phyloP scores from a whole-genome alignment of 257 asterid species.

The Parsonsia alboflavescens region DNA sequence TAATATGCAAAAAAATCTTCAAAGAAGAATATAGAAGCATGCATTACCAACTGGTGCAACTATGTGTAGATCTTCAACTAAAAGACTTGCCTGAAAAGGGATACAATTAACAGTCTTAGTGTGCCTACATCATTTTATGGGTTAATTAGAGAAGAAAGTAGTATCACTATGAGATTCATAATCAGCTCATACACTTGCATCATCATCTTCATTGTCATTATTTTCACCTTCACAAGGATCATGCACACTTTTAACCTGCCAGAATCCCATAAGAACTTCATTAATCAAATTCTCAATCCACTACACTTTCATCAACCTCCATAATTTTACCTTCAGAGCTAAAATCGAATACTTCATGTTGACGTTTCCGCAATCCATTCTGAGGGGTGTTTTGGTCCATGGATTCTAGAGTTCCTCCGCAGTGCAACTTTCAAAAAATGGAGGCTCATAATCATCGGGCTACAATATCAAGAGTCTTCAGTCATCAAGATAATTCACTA shows the following conservation, averaged over 20 bases:
- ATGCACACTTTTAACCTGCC: constrained; percentile 89
- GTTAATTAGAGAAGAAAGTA: constrained; percentile 8
- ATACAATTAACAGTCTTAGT: constrained; percentile 10
- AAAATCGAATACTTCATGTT: constrained; percentile 81
- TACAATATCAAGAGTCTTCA: constrained; percentile 37
- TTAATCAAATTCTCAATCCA: constrained; percentile 15
- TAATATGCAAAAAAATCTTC: neutral
- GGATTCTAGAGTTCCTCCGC: constrained; percentile 73
- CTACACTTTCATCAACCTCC: constrained; percentile 13
- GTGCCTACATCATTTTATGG: constrained; percentile 11
- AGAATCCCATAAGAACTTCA: constrained; percentile 16
- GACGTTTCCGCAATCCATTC: constrained; percentile 85
- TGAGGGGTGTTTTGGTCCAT: constrained; percentile 77
- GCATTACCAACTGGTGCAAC: constrained; percentile 67
- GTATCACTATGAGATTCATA: constrained; percentile 78
- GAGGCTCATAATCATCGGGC: constrained; percentile 97
- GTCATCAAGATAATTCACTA: neutral
- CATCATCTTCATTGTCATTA: constrained; percentile 51
- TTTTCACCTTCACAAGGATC: constrained; percentile 96
- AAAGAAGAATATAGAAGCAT: neutral
- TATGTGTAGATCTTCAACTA: constrained; percentile 65
- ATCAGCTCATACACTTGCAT: constrained; percentile 65
- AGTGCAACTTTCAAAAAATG: constrained; percentile 83
- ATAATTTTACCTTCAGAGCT: constrained; percentile 69
- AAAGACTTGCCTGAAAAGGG: constrained; percentile 57